These are phyloP conservation scores for Cyberlindnera suaveolens DNA, from an alignment of 805 yeast genomes.

Conservation along the genomic window DNA sequence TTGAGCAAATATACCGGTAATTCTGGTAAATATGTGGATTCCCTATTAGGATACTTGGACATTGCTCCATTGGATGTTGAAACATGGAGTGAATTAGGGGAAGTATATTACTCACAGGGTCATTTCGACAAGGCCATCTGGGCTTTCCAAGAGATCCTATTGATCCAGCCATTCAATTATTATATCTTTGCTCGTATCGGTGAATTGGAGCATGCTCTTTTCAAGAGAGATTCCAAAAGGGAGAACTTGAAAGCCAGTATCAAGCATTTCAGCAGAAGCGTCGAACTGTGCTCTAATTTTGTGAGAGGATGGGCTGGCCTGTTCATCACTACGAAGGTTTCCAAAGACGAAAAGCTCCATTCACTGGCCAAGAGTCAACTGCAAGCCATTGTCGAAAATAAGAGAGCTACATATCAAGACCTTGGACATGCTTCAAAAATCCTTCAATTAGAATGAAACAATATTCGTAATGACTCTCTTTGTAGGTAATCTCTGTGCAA, in stretches of 20 bases:
- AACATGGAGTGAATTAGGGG: slow-evolving; percentile 73
- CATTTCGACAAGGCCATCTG: slow-evolving; percentile 62
- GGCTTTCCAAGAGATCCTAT: slow-evolving; percentile 63
- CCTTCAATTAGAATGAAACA: background rate
- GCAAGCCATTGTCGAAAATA: slow-evolving; percentile 9
- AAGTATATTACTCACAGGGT: slow-evolving; percentile 53
- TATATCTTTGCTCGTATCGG: slow-evolving; percentile 61
- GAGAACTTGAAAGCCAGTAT: slow-evolving; percentile 15
- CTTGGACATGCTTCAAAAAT: slow-evolving; percentile 16
- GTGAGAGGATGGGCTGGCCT: slow-evolving; percentile 74
- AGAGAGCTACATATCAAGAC: slow-evolving; percentile 13
- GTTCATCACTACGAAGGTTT: slow-evolving; percentile 31
- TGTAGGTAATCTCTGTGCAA: slow-evolving; percentile 53
- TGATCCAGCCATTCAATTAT: slow-evolving; percentile 65
- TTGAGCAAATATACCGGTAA: slow-evolving; percentile 8
- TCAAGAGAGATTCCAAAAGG: slow-evolving; percentile 1
- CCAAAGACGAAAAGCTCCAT: slow-evolving; percentile 11
- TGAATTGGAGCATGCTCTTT: slow-evolving; percentile 30
- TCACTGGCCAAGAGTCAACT: slow-evolving; percentile 10
- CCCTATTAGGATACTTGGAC: slow-evolving; percentile 49
- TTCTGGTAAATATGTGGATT: slow-evolving; percentile 40
- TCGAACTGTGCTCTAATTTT: slow-evolving; percentile 70
- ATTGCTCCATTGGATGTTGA: slow-evolving; percentile 69
- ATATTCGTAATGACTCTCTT: slow-evolving; percentile 17
- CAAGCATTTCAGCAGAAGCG: slow-evolving; percentile 57